phyloP scores from a whole-genome alignment of 768 basidiomycete genomes.

The Russula dissimulans region DNA sequence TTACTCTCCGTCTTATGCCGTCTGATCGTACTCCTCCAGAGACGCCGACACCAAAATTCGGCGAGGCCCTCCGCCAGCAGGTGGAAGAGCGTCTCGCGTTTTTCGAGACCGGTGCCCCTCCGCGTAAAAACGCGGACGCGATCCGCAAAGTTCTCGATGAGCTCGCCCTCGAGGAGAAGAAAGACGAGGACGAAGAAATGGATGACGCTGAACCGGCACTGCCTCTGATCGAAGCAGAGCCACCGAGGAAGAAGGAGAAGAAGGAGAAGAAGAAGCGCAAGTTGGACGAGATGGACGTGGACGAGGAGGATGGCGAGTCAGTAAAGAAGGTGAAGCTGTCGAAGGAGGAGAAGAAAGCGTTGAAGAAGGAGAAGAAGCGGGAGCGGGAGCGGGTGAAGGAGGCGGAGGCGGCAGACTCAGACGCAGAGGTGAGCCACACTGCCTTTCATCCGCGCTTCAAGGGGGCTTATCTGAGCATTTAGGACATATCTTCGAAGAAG shows the following conservation, averaged over 20 bases:
- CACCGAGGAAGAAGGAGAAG: constrained; percentile 30
- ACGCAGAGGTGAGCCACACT: constrained; percentile 30
- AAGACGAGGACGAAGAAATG: constrained; percentile 42
- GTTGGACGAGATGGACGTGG: constrained; percentile 58
- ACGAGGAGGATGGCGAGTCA: constrained; percentile 48
- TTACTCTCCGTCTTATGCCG: background rate
- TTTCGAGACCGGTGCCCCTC: constrained; percentile 86
- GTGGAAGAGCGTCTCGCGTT: constrained; percentile 93
- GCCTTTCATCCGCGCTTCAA: background rate
- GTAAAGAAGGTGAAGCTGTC: constrained; percentile 67
- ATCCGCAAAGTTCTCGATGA: constrained; percentile 81
- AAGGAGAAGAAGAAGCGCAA: constrained; percentile 48
- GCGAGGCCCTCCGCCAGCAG: constrained; percentile 86
- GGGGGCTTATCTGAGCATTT: background rate
- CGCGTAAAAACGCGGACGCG: constrained; percentile 86
- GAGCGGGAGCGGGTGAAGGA: constrained; percentile 47
- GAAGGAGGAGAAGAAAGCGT: constrained; percentile 80
- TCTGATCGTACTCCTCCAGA: constrained; percentile 33
- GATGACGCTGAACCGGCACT: constrained; percentile 41
- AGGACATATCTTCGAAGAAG: constrained; percentile 31
- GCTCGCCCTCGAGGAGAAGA: constrained; percentile 60
- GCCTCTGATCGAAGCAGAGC: constrained; percentile 47
- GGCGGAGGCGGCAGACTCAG: constrained; percentile 41
- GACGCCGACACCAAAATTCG: constrained; percentile 84
- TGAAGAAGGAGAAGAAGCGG: constrained; percentile 70